Evolutionary conservation across 345 rosid species (phyloP).

Genomic region (Euphorbia lathyris): DNA sequence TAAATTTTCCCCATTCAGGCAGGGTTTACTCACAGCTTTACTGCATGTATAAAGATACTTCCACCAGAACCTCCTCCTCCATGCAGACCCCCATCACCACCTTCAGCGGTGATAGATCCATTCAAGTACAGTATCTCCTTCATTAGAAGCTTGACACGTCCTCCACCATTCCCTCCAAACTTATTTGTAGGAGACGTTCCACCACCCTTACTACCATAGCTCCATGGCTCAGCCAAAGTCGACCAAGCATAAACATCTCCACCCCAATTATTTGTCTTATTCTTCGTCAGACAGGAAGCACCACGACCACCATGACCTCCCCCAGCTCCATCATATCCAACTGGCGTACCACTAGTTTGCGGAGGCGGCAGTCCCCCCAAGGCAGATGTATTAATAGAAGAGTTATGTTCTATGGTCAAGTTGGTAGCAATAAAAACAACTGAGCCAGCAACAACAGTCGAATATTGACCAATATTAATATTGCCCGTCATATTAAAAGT

Average conservation of each 20-base stretch:
- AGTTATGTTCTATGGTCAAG: constrained; percentile 52
- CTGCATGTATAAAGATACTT: constrained; percentile 57
- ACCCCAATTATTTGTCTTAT: constrained; percentile 70
- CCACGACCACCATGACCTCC: constrained; percentile 99
- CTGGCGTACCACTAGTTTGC: constrained; percentile 93
- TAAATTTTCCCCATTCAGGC: background rate
- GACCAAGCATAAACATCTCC: constrained; percentile 97
- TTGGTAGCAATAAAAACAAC: constrained; percentile 58
- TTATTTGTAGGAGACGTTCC: constrained; percentile 42
- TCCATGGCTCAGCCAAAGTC: constrained; percentile 77
- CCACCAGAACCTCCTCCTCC: constrained; percentile 99
- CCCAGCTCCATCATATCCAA: constrained; percentile 82
- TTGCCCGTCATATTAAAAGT: constrained; percentile 70
- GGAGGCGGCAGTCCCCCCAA: constrained; percentile 87
- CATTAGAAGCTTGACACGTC: constrained; percentile 61
- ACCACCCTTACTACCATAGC: constrained; percentile 93
- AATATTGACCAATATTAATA: constrained; percentile 66
- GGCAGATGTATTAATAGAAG: constrained; percentile 71
- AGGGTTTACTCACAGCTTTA: constrained; percentile 69
- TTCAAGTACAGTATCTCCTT: constrained; percentile 64
- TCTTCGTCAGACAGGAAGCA: constrained; percentile 74
- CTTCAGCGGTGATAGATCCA: constrained; percentile 76
- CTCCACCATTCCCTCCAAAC: constrained; percentile 88
- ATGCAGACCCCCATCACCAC: constrained; percentile 70
- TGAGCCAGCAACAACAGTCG: constrained; percentile 64